Evolutionary conservation across 495 filamentous ascomycete species (phyloP), one percentile per base, ranked within the genome.

Genomic region (Geopyxis carbonaria): DNA sequence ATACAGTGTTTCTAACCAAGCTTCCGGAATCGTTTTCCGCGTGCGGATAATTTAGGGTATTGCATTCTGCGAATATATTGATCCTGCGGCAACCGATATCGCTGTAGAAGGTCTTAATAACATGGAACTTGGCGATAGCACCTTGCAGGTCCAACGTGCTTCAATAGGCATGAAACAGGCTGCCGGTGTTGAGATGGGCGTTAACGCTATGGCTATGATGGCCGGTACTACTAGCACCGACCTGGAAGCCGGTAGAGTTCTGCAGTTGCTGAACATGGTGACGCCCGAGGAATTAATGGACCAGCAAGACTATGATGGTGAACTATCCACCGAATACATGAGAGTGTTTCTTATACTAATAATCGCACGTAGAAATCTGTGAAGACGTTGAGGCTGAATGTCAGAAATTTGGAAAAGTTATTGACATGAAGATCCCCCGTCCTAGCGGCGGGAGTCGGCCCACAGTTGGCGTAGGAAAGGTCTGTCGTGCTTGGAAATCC

Each of bases 151-250:
- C 21, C 62, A 73, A 43, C 79, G 82, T 50, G 89, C 89, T 38
- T 91, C 83, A 61, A 80, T 94, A 46, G 89, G 89, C 41, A 76
- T 80, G 46, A 86, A 82, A 19, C 89, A 99, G 57, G 84, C 81
- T 8, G 64, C 80, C 35, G 82, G 84, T 30, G 65, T 89, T 13
- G 89, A 95, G 49, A 87, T 93, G 77, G 77, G 86, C 19, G 86
- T 95, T 44, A 93, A 92, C 46, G 91, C 87, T 45, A 95, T 99
- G 83, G 89, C 85, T 21, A 86, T 95, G 81, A 85, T 99, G 53
- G 89, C 89, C 22, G 84, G 86, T 31, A 93, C 87, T 24, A 87
- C 80, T 5, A 80, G 78, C 22, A 66, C 68, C 30, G 77, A 85
- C 43, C 56, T 78, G 25, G 80, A 86, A 43, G 72, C 72, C 31